Percentiles rank a stretch among this genome's conserved stretches.
Evolutionary conservation across 1,139 yeast species (phyloP).

Genomic region (Nakaseomyces uthaithaninus): DNA sequence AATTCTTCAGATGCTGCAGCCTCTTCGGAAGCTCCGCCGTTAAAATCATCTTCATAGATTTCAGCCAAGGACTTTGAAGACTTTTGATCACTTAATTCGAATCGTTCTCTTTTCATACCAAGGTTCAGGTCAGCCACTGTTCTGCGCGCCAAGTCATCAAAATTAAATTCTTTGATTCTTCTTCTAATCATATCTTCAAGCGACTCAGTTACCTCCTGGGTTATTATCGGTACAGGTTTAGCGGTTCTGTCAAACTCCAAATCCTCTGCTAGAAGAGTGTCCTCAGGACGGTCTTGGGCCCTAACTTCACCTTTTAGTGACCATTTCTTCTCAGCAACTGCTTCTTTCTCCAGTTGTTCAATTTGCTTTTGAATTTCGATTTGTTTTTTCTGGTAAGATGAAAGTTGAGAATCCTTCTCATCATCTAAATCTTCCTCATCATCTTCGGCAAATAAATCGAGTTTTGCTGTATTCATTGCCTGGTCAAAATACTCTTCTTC

Average conservation of each 20-base stretch:
- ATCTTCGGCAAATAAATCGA: conserved; percentile 54
- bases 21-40: conserved; percentile 38
- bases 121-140: conserved; percentile 50
- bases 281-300: conserved; percentile 73
- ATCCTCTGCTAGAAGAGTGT: conserved; percentile 65
- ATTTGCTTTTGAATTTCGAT: conserved; percentile 68
- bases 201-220: conserved; percentile 77
- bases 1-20: conserved; percentile 52
- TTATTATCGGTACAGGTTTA: conserved; percentile 86
- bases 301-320: conserved; percentile 87
- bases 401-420: conserved; percentile 42
- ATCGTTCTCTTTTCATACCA: conserved; percentile 35
- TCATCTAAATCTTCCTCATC: conserved; percentile 31
- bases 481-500: conserved; percentile 43
- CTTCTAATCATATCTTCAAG: conserved; percentile 82
- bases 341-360: conserved; percentile 69
- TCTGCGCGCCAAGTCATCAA: conserved; percentile 78
- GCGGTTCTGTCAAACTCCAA: conserved; percentile 67
- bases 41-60: conserved; percentile 78
- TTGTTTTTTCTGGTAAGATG: conserved; percentile 83
- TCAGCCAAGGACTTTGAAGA: conserved; percentile 87
- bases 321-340: conserved; percentile 89
- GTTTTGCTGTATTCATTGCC: conserved; percentile 53
- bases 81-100: conserved; percentile 78
- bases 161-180: conserved; percentile 64